These are phyloP conservation scores for Neurospora terricola DNA, from an alignment of 495 filamentous ascomycete species.

Conservation along the genomic window DNA sequence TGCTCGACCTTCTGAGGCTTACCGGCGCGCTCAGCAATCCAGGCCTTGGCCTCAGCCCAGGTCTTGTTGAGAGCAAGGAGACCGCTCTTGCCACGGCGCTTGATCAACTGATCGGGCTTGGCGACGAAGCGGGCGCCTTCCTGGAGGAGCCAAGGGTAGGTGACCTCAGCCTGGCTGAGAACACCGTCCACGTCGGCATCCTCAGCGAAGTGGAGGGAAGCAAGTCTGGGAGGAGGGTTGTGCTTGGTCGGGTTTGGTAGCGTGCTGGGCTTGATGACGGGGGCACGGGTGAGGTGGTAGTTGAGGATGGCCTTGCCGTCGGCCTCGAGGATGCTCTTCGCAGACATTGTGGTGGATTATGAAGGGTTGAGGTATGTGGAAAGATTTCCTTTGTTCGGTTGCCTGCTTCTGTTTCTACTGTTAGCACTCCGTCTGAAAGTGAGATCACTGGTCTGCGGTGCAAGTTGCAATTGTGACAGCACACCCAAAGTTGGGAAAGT, in stretches of 20 bases:
- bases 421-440: background rate
- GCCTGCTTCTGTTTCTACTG: constrained; percentile 5
- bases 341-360: constrained; percentile 63
- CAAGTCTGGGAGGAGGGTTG: constrained; percentile 85
- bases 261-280: constrained; percentile 95
- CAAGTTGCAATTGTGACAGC: background rate
- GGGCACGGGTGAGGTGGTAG: constrained; percentile 98
- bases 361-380: constrained; percentile 6
- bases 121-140: constrained; percentile 86
- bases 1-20: constrained; percentile 91
- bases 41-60: constrained; percentile 84
- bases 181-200: constrained; percentile 72
- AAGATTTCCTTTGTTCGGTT: constrained; percentile 2
- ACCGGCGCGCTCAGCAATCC: constrained; percentile 84
- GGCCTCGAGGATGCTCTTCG: constrained; percentile 96
- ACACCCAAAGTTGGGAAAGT: background rate
- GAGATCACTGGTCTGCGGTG: background rate
- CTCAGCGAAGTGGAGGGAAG: constrained; percentile 87
- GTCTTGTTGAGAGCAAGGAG: constrained; percentile 94
- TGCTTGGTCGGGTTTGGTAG: constrained; percentile 77
- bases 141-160: constrained; percentile 86
- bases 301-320: constrained; percentile 99
- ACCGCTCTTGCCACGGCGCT: constrained; percentile 97
- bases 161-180: constrained; percentile 89
- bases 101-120: constrained; percentile 99